Evolutionary conservation across 2,329 filamentous ascomycete genomes (phyloP).

Genomic region (Cordyceps cicadae): DNA sequence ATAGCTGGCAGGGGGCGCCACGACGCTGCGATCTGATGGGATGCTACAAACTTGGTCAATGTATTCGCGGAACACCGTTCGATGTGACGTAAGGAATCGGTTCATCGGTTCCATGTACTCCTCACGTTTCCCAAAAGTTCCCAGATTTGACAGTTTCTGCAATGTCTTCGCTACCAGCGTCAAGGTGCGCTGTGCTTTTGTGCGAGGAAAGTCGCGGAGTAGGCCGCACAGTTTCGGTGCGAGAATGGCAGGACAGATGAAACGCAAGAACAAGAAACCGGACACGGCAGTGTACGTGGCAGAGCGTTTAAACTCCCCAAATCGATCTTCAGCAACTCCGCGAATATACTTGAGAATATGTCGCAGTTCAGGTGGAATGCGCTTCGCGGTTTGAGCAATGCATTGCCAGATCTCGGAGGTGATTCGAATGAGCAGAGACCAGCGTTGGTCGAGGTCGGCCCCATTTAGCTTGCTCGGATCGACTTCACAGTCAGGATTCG

Average conservation of each 20-base stretch:
- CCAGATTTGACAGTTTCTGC: slow-evolving; percentile 84
- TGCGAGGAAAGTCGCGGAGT: slow-evolving; percentile 71
- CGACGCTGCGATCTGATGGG: slow-evolving; percentile 57
- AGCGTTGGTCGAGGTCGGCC: slow-evolving; percentile 75
- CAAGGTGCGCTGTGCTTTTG: slow-evolving; percentile 75
- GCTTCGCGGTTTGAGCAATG: slow-evolving; percentile 65
- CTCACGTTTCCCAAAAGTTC: slow-evolving; percentile 87
- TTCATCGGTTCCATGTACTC: slow-evolving; percentile 99
- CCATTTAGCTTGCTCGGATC: slow-evolving; percentile 71
- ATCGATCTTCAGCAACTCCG: slow-evolving; percentile 87
- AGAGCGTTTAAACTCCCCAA: slow-evolving; percentile 82
- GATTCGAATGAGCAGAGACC: slow-evolving; percentile 65
- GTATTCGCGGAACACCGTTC: slow-evolving; percentile 75
- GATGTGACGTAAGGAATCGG: slow-evolving; percentile 66
- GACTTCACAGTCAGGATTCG: slow-evolving; percentile 88
- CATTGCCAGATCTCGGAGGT: slow-evolving; percentile 81
- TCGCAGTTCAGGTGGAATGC: slow-evolving; percentile 72
- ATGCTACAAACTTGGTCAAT: slow-evolving; percentile 82
- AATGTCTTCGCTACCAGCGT: slow-evolving; percentile 89
- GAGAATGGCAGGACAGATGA: slow-evolving; percentile 92
- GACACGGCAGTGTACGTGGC: slow-evolving; percentile 92
- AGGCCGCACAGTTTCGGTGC: slow-evolving; percentile 92
- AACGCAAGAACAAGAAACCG: slow-evolving; percentile 86
- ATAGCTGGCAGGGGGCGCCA: slow-evolving; percentile 71
- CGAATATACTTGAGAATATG: slow-evolving; percentile 85